phyloP scores from a whole-genome alignment of 352 stramenopile species.

The Phytophthora uliginosa region DNA sequence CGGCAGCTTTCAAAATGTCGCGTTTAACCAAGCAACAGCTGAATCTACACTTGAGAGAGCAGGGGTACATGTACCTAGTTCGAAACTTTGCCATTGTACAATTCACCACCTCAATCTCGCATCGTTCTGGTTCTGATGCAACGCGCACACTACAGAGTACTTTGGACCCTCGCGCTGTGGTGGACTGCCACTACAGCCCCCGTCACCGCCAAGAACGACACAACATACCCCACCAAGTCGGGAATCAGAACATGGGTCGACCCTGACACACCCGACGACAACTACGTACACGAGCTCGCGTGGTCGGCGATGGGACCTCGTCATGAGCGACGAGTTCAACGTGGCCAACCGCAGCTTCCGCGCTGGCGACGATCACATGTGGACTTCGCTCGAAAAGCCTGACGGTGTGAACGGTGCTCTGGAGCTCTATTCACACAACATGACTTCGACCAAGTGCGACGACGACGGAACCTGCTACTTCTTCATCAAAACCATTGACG shows the following conservation, averaged over 20 bases:
- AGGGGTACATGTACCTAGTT: too few relatives aligned
- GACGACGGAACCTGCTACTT: slow-evolving; percentile 60
- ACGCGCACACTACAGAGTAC: neutral
- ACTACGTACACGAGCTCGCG: slow-evolving; percentile 48
- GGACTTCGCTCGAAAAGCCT: slow-evolving; percentile 81
- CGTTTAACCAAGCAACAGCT: too few relatives aligned
- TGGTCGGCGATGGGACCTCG: slow-evolving; percentile 62
- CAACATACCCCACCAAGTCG: slow-evolving; percentile 56
- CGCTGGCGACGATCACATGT: slow-evolving; percentile 92
- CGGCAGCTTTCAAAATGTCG: too few relatives aligned
- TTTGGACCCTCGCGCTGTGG: slow-evolving; percentile 22
- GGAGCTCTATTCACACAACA: slow-evolving; percentile 93
- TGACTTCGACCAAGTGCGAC: slow-evolving; percentile 57
- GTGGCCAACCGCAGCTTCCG: slow-evolving; percentile 69
- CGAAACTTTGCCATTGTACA: slow-evolving; percentile 14
- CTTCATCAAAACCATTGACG: slow-evolving; percentile 54
- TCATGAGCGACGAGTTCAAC: slow-evolving; percentile 85
- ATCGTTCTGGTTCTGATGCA: slow-evolving; percentile 16
- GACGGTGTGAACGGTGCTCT: slow-evolving; percentile 87
- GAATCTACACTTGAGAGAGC: too few relatives aligned
- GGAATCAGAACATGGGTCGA: slow-evolving; percentile 65
- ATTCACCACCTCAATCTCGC: slow-evolving; percentile 19
- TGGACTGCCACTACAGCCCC: slow-evolving; percentile 1
- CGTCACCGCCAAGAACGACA: slow-evolving; percentile 25
- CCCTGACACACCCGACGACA: slow-evolving; percentile 51